These are phyloP conservation scores for Corymbia citriodora DNA, from an alignment of 441 rosid species.

Conservation along the genomic window DNA sequence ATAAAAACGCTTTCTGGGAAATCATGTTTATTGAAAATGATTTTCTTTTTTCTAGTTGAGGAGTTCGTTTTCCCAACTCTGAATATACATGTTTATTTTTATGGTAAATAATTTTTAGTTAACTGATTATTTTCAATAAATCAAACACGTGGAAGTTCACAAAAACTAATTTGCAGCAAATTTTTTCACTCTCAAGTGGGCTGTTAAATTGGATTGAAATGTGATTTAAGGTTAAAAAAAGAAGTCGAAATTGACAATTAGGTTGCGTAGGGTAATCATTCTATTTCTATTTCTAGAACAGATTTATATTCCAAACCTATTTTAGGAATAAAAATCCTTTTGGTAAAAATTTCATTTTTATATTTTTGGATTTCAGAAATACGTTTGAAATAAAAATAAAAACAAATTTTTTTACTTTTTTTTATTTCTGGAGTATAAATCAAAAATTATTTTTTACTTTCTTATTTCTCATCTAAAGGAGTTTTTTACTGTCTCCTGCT, in stretches of 20 bases:
- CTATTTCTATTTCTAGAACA: no score
- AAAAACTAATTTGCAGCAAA: not conserved
- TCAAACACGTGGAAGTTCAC: accelerated
- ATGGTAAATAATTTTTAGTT: accelerated
- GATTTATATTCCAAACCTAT: no score
- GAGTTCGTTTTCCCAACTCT: not conserved
- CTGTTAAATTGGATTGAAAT: not conserved
- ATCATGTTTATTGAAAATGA: not conserved
- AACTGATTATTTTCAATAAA: accelerated
- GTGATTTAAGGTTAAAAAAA: not conserved
- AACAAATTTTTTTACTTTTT: no score
- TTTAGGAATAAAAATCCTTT: no score
- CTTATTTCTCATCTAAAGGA: no score
- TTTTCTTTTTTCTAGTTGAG: accelerated
- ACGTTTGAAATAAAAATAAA: no score
- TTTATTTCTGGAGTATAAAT: no score
- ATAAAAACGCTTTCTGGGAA: not conserved
- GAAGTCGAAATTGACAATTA: not conserved
- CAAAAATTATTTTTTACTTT: no score
- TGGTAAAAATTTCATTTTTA: no score
- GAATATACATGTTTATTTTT: not conserved
- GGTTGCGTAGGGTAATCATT: no score
- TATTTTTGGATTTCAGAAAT: no score
- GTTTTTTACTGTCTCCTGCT: no score
- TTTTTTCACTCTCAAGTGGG: not conserved